phyloP scores from a whole-genome alignment of 1,284 basidiomycete genomes.

The Peniophora sp. region DNA sequence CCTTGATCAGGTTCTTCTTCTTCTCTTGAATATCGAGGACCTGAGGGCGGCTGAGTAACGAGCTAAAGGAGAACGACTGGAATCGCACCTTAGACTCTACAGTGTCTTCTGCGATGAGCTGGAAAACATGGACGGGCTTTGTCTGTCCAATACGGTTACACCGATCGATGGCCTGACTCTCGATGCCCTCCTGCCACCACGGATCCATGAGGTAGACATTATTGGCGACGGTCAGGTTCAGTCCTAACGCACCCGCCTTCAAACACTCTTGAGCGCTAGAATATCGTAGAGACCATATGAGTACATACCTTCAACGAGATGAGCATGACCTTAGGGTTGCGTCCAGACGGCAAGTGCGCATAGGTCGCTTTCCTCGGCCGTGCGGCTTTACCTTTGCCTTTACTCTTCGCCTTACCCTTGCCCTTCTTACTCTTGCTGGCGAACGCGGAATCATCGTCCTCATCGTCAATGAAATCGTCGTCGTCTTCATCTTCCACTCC shows the following conservation, averaged over 20 bases:
- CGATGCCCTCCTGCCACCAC: constrained; percentile 85
- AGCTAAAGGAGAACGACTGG: not conserved
- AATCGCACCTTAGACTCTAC: constrained; percentile 75
- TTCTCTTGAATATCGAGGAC: constrained; percentile 79
- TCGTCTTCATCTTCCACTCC: constrained; percentile 16
- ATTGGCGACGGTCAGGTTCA: constrained; percentile 86
- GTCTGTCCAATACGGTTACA: constrained; percentile 76
- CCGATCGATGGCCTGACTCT: constrained; percentile 83
- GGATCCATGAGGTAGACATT: constrained; percentile 80
- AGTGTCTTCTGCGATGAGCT: constrained; percentile 82
- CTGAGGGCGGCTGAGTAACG: constrained; percentile 18
- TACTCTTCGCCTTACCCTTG: constrained; percentile 31
- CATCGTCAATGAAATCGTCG: constrained; percentile 34
- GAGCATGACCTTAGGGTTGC: constrained; percentile 74
- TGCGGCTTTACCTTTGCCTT: constrained; percentile 15
- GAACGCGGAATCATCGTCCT: constrained; percentile 25
- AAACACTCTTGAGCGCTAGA: no score
- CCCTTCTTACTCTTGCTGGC: constrained; percentile 22
- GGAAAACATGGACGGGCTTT: constrained; percentile 78
- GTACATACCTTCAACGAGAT: constrained; percentile 50
- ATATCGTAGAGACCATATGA: no score
- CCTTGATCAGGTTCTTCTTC: constrained; percentile 66
- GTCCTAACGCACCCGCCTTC: constrained; percentile 75
- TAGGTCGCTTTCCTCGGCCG: constrained; percentile 3
- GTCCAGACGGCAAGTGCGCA: constrained; percentile 12